These are phyloP conservation scores for Solanum hybrid DNA, from an alignment of 305 asterid genomes.

Conservation along the genomic window DNA sequence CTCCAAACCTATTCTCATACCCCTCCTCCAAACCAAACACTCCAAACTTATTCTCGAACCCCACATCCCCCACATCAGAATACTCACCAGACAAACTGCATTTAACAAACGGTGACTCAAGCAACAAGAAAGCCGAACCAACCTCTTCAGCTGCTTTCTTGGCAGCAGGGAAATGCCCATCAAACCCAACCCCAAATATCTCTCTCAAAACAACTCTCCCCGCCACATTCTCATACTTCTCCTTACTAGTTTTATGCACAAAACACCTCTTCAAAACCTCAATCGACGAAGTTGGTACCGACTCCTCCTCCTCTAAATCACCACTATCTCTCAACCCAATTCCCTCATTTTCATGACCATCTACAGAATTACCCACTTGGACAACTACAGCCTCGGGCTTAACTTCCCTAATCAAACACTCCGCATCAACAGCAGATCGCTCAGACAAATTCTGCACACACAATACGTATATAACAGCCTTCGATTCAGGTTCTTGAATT, in stretches of 20 bases:
- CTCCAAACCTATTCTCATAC: conserved; percentile 22
- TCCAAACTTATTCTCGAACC: conserved; percentile 20
- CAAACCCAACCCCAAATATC: conserved; percentile 74
- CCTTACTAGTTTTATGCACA: conserved; percentile 48
- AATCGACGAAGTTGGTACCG: conserved; percentile 69
- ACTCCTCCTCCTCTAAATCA: conserved; percentile 17
- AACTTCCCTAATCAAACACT: conserved; percentile 59
- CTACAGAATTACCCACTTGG: conserved; percentile 41
- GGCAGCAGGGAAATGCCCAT: conserved; percentile 60
- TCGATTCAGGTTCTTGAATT: conserved; percentile 52
- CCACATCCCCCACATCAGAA: conserved; percentile 15
- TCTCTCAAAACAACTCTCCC: conserved; percentile 72
- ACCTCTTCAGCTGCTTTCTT: conserved; percentile 79
- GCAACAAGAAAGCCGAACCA: conserved; percentile 68
- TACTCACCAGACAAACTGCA: conserved; percentile 16
- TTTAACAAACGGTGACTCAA: conserved; percentile 64
- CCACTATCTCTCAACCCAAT: conserved; percentile 9
- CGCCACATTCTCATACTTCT: conserved; percentile 69
- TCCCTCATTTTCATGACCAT: conserved; percentile 1
- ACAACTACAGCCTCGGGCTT: conserved; percentile 87
- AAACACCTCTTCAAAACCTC: conserved; percentile 77
- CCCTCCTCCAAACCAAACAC: conserved; percentile 34
- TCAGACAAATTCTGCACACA: conserved; percentile 82
- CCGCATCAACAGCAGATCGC: conserved; percentile 68
- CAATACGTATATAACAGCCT: conserved; percentile 52